Percentiles rank a stretch among this genome's conserved stretches.
Conservation (phyloP, 352 stramenopile species). For the Pythium monospermum region DNA sequence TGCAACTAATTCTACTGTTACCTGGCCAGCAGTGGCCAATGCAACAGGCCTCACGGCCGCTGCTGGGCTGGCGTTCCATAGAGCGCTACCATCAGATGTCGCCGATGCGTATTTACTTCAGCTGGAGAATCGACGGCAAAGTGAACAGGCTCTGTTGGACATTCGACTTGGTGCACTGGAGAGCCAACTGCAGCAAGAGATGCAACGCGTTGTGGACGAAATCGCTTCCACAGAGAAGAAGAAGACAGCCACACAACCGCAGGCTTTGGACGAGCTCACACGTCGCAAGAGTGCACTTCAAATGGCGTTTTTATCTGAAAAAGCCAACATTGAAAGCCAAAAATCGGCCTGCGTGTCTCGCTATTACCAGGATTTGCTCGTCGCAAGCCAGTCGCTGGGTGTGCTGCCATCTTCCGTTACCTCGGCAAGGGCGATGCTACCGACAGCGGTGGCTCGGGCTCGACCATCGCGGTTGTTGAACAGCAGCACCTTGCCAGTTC, state of each 20-base stretch:
- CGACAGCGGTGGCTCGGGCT: too few relatives aligned
- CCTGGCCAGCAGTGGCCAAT: background rate
- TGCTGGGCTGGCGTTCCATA: background rate
- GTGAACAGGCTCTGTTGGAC: conserved; percentile 44
- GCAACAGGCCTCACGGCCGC: background rate
- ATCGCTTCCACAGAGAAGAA: conserved; percentile 1
- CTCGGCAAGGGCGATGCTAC: too few relatives aligned
- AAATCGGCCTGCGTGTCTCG: conserved; percentile 43
- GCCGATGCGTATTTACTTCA: conserved; percentile 31
- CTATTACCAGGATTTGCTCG: conserved; percentile 66
- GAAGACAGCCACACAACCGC: background rate
- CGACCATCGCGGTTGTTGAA: too few relatives aligned
- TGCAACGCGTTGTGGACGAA: conserved; percentile 18
- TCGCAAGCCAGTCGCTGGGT: conserved; percentile 42
- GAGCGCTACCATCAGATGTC: conserved; percentile 8
- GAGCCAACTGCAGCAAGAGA: conserved; percentile 30
- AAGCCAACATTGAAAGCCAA: conserved; percentile 48
- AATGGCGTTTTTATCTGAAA: conserved; percentile 45
- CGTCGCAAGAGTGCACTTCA: conserved; percentile 30
- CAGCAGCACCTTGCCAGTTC: background rate
- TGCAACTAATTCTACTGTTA: too few relatives aligned
- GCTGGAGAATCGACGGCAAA: conserved; percentile 42
- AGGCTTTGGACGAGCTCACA: conserved; percentile 12
- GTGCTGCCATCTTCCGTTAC: too few relatives aligned
- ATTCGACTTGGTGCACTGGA: conserved; percentile 42